phyloP scores from a whole-genome alignment of 306 rosid genomes.

The Glycine latifolia region DNA sequence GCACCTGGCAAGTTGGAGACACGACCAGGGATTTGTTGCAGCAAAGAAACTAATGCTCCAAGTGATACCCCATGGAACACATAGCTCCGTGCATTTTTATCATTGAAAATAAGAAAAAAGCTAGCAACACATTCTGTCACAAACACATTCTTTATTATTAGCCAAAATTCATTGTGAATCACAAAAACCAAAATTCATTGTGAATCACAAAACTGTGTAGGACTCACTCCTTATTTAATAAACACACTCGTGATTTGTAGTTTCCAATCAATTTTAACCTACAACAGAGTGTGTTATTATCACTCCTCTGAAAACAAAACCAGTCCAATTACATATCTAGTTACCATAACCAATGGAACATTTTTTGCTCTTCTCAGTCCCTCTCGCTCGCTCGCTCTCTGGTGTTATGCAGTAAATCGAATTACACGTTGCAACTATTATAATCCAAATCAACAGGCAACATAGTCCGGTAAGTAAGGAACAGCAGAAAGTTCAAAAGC shows the following conservation, averaged over 20 bases:
- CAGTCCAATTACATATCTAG: background rate
- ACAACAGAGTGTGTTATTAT: background rate
- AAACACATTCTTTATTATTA: too few relatives aligned
- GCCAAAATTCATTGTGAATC: background rate
- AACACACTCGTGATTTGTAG: background rate
- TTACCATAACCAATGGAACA: background rate
- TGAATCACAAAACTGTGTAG: background rate
- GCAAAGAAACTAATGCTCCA: conserved; percentile 17
- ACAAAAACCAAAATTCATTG: background rate
- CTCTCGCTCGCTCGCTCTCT: background rate
- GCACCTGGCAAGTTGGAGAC: background rate
- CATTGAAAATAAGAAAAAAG: conserved; percentile 3
- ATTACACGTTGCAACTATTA: conserved; percentile 12
- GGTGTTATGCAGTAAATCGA: background rate
- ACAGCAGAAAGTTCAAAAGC: conserved; percentile 6
- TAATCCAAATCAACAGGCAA: conserved; percentile 6
- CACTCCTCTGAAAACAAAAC: conserved; percentile 1
- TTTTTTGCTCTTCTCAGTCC: background rate
- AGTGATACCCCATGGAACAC: background rate
- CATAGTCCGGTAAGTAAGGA: background rate
- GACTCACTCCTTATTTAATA: background rate
- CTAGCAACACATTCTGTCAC: background rate
- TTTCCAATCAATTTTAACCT: background rate
- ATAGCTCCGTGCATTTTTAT: conserved; percentile 13
- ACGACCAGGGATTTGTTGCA: background rate